Base-by-base conservation (phyloP, 331 rosid species). In the Quercus phellos region DNA sequence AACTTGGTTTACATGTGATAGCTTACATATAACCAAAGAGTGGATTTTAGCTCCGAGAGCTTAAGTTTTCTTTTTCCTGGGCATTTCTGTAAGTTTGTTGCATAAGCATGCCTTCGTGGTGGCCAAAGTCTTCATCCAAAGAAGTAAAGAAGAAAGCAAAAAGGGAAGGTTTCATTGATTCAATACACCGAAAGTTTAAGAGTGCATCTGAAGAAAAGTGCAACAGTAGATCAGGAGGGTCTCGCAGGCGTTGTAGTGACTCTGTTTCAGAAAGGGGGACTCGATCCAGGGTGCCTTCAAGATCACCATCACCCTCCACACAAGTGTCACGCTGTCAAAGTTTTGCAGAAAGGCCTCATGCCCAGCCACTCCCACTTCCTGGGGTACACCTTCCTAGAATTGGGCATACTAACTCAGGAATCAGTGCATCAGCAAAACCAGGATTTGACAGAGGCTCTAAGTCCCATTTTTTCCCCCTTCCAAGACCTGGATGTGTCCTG, bases 331-430 rank as follows among this genome's bases (percentile, higher is more conserved):
- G 98, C 84, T 90, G 96, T 86, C 99, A 93, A 85, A 95, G 99
- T 89, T 95, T 95, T 84, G 88, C 86, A 21, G 98, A 91, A 83
- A 90, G 99, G 83, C 82, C 96, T 74, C 87, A 54, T 83, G 85
- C 99, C 81, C 99, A 93, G 55, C 98, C 97, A 29, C 94, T 95
- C 67, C 99, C 99, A 35, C 98, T 90, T 84, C 99, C 99, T 67
- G 83, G 84, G 29, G 77, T 75, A 79, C 89, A 85, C 75, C 94
- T 89, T 76, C 79, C 93, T 55, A 84, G 78, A 79, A 79, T 93
- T 56, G 91, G 88, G 55, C 96, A 92, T 51, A 86, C 92, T 75
- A 89, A 93, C 78, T 89, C 99, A 19, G 97, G 94, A 86, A 85
- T 95, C 79, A 85, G 89, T 77, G 82, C 89, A 76, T 87, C 95